Base-by-base conservation (phyloP, 129 eudicot species). In the Mikania micrantha region DNA sequence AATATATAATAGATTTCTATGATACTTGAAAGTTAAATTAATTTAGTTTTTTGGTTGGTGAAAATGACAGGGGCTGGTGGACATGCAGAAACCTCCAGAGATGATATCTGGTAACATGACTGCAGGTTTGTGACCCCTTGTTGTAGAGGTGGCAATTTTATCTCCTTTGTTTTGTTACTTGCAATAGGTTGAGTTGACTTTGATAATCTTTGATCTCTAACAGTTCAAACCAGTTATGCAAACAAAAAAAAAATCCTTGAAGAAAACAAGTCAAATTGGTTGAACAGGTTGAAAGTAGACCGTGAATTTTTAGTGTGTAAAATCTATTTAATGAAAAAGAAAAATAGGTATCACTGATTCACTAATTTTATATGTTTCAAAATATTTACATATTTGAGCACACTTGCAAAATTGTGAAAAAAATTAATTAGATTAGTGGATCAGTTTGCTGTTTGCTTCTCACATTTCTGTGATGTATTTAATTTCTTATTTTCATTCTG, bases 101-200 rank as follows among this genome's bases (percentile, higher is more conserved):
- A 82, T 86, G 95, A 82, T 90, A 77, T 90, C 96, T 36, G 95
- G 91, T 78, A 86, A 82, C 86, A 90, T 90, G 96, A 84, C 95
- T 64, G 86, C 73, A 81, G 96, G 96, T 89, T 45, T 36, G 39
- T 39, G 41, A 27, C 69, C 11, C 13, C 2, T 49, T 7, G 7
- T 31, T 15, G n/a, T 13, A 59, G 42, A 59, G 24, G 42, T 59
- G 15, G 3, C 42, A 59, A 17, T 31, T 16, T 27, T 59, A 25
- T n/a, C 15, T 1, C 3, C 9, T 56, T 56, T 9, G n/a, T n/a
- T n/a, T n/a, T n/a, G n/a, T n/a, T n/a, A n/a, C n/a, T n/a, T n/a
- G n/a, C n/a, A n/a, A n/a, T n/a, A n/a, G n/a, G n/a, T n/a, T 56
- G 62, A 16, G n/a, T 52, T 24, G 16, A 21, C 24, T 22, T 21